These are phyloP conservation scores for Mycena filopes DNA, from an alignment of 768 basidiomycete genomes.

Conservation along the genomic window DNA sequence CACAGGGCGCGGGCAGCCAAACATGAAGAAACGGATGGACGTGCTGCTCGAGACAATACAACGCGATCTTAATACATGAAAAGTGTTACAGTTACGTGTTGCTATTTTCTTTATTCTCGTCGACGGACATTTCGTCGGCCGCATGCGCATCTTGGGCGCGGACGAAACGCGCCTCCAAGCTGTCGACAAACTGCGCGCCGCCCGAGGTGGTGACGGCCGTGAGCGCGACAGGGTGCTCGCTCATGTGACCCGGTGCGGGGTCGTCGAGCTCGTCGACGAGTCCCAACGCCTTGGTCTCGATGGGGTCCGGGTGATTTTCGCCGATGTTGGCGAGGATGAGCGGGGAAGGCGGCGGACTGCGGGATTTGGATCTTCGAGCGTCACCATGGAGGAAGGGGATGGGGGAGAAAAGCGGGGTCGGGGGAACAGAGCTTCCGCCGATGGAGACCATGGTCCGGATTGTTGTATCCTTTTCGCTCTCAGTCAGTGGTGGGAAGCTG, in stretches of 20 bases:
- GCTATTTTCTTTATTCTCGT: conserved; percentile 67
- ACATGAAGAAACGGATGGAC: conserved; percentile 90
- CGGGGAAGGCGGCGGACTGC: conserved; percentile 83
- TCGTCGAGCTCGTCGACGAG: conserved; percentile 90
- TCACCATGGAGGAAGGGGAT: conserved; percentile 90
- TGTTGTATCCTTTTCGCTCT: conserved; percentile 48
- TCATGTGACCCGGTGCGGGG: conserved; percentile 85
- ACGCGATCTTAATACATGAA: conserved; percentile 53
- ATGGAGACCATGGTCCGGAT: conserved; percentile 55
- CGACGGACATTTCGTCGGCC: conserved; percentile 54
- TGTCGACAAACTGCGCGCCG: conserved; percentile 43
- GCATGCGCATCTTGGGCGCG: conserved; percentile 38
- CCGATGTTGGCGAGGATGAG: conserved; percentile 59
- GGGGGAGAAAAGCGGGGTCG: conserved; percentile 87
- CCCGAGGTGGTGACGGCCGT: conserved; percentile 67
- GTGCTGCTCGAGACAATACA: conserved; percentile 89
- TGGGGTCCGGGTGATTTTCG: conserved; percentile 45
- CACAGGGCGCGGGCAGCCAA: conserved; percentile 58
- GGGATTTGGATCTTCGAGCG: conserved; percentile 81
- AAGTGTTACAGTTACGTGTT: conserved; percentile 40
- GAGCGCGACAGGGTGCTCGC: conserved; percentile 79
- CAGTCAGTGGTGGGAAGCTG: conserved; percentile 68
- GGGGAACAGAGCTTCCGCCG: conserved; percentile 65
- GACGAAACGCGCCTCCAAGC: conserved; percentile 72
- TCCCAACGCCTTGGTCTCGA: conserved; percentile 68